phyloP scores from a whole-genome alignment of 2,329 filamentous ascomycete species.

The Coleophoma cylindrospora region DNA sequence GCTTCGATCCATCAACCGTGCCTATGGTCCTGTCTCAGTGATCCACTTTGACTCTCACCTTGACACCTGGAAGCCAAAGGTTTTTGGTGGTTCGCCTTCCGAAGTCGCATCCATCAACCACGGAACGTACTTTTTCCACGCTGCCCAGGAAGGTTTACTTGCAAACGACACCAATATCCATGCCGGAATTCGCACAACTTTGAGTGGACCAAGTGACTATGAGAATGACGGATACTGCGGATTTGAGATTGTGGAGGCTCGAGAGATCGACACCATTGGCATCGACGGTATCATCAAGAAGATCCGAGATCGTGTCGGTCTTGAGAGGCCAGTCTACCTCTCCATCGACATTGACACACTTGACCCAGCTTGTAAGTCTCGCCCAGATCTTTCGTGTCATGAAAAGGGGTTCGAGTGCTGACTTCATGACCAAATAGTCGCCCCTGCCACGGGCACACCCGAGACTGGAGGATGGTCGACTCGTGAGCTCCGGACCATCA shows the following conservation, averaged over 20 bases:
- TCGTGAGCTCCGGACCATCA: slow-evolving; percentile 65
- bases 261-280: slow-evolving; percentile 65
- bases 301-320: slow-evolving; percentile 71
- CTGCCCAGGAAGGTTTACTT: slow-evolving; percentile 70
- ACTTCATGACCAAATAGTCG: slow-evolving; percentile 38
- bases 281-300: slow-evolving; percentile 72
- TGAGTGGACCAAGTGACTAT: slow-evolving; percentile 75
- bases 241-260: slow-evolving; percentile 75
- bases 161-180: slow-evolving; percentile 83
- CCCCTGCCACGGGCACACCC: slow-evolving; percentile 69
- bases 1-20: slow-evolving; percentile 53
- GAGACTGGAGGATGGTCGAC: slow-evolving; percentile 76
- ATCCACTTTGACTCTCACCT: slow-evolving; percentile 61
- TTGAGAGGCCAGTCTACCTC: slow-evolving; percentile 70
- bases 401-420: background rate
- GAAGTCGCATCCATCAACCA: slow-evolving; percentile 77
- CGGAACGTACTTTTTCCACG: slow-evolving; percentile 86
- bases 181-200: slow-evolving; percentile 78
- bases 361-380: slow-evolving; percentile 66
- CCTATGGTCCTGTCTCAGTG: slow-evolving; percentile 55
- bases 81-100: slow-evolving; percentile 77
- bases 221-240: slow-evolving; percentile 83
- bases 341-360: slow-evolving; percentile 85
- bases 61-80: slow-evolving; percentile 78
- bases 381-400: background rate